Base-by-base conservation (phyloP, 2,329 filamentous ascomycete species). In the Periconia sp. region DNA sequence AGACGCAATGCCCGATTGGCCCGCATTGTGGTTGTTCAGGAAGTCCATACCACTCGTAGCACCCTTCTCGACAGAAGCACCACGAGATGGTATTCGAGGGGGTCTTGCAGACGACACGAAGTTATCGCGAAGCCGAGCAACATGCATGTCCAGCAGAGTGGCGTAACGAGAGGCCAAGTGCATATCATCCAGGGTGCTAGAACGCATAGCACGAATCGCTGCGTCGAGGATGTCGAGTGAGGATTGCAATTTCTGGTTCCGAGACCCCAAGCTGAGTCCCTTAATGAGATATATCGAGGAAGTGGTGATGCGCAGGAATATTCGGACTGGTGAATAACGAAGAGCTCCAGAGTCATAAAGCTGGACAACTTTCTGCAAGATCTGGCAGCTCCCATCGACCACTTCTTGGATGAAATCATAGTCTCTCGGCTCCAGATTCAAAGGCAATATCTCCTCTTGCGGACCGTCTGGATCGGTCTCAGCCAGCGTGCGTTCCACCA, bases 371-470 rank as follows among this genome's bases (percentile, higher is more conserved):
- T 78, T 81, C 45, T 79, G 70, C 3, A 84, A 66, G 27, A 82
- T 81, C 49, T 81, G 73, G 43, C 79, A 79, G 53, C 79, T 81
- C 1, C 79, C 79, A 18, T 83, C 79, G 2, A 83, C 80, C 1
- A 84, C 82, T 61, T 83, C 81, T 62, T 79, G 77, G 14, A 84
- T 82, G 57, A 82, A 83, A 35, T 78, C 76, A 50, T 81, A 82
- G 58, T 84, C 81, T 45, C 76, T 74, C 1, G 77, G 73, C 51
- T 80, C 78, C 19, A 81, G 74, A 45, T 75, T 73, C 58, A 79
- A 71, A 13, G 76, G 66, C 11, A 77, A 62, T 37, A 78, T 67
- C 10, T 73, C 68, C 41, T 72, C 69, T 51, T 66, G 77, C 40
- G 66, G 65, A 1, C 65, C 66, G 13, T 72, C 68, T 5, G 68